phyloP scores from a whole-genome alignment of 768 basidiomycete species.

The Suillus occidentalis region DNA sequence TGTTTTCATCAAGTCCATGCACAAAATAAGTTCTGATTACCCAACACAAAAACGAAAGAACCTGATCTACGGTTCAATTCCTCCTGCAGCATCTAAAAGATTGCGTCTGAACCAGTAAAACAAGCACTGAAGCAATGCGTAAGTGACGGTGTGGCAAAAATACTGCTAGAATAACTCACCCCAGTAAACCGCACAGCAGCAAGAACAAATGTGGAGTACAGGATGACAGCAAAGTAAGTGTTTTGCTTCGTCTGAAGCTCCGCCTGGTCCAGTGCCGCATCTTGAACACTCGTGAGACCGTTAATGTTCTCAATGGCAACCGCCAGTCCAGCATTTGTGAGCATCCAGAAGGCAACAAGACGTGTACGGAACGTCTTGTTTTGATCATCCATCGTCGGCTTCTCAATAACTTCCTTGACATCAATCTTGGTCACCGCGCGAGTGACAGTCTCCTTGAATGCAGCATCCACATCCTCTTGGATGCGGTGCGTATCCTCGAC shows the following conservation, averaged over 20 bases:
- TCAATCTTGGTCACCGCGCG: slow-evolving; percentile 79
- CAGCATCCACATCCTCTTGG: slow-evolving; percentile 86
- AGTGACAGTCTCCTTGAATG: slow-evolving; percentile 89
- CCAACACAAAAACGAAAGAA: slow-evolving; percentile 14
- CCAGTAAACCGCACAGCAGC: slow-evolving; percentile 73
- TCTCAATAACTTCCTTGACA: slow-evolving; percentile 65
- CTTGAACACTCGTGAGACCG: slow-evolving; percentile 47
- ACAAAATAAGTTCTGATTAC: slow-evolving; percentile 7
- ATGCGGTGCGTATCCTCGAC: slow-evolving; percentile 84
- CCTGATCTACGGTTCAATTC: slow-evolving; percentile 43
- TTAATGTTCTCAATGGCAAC: slow-evolving; percentile 77
- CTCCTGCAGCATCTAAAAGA: slow-evolving; percentile 78
- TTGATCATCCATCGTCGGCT: slow-evolving; percentile 84
- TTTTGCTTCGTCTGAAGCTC: slow-evolving; percentile 49
- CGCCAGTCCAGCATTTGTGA: slow-evolving; percentile 66
- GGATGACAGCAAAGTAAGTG: slow-evolving; percentile 72
- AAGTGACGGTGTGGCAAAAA: slow-evolving; percentile 2
- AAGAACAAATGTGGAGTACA: slow-evolving; percentile 77
- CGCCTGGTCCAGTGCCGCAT: slow-evolving; percentile 40
- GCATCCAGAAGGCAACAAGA: slow-evolving; percentile 81
- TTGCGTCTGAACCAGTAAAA: slow-evolving; percentile 84
- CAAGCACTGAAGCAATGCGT: slow-evolving; percentile 55
- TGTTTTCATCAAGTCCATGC: slow-evolving; percentile 23
- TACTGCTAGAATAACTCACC: slow-evolving; percentile 44
- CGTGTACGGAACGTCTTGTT: slow-evolving; percentile 94